Base-by-base conservation (phyloP, 1,139 yeast genomes). In the Pichia sp. region DNA sequence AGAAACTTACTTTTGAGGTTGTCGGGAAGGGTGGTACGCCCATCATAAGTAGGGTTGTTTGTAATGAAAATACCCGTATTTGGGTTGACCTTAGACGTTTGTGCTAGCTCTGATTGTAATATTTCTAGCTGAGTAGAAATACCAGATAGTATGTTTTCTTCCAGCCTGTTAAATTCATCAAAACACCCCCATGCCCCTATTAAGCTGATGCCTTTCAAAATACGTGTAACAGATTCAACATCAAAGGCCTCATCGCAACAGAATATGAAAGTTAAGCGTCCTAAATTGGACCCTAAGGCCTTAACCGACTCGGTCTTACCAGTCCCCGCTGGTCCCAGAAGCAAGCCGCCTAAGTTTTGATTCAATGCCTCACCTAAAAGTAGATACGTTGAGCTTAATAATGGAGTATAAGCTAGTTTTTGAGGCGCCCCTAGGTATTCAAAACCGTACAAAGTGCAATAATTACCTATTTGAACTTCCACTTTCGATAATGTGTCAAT, bases 321-420 rank as follows among this genome's bases (percentile, higher is more conserved):
- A 0, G 97, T 91, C 33, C 97, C 98, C 3, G 98, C 96, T 2
- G 98, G 97, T 0, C 98, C 98, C 59, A 81, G 78, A 1, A 95
- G 85, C 1, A 95, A 81, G 0, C 95, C 95, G n/a, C 97, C 97
- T 12, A 77, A 63, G 28, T 71, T 71, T 47, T 78, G 86, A 25
- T 73, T 70, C 20, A 87, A 56, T 0, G 96, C 93, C 44, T 80
- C 84, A 0, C 84, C 67, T 77, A 88, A 72, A 0, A 88, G 64
- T 22, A 79, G 55, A 52, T 72, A 85, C 42, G 87, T 75, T 13
- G 69, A 64, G 37, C 75, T 75, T 6, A 84, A 67, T 20, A 86
- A 65, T 1, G 93, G 87, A 0, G 97, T 88, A 37, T 75, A 70
- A 0, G 91, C 94, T 25, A 88, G 63, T 40, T 78, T 71, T 22